phyloP scores from a whole-genome alignment of 805 yeast species.

The Clavispora vitiphila region DNA sequence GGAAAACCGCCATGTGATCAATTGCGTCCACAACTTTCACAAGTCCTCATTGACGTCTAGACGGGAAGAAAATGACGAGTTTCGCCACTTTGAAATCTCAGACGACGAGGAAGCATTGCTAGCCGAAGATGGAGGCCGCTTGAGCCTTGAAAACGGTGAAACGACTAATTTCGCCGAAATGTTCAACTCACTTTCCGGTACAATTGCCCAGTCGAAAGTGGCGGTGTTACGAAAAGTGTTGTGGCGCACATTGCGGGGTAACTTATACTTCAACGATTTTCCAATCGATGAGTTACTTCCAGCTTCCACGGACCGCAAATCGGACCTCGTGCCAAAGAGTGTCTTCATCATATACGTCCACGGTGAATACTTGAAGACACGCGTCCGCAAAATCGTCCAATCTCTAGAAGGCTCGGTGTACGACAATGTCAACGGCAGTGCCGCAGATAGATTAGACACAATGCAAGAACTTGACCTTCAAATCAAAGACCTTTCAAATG shows the following conservation, averaged over 20 bases:
- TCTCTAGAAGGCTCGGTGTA: slow-evolving; percentile 36
- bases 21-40: slow-evolving; percentile 31
- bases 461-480: slow-evolving; percentile 28
- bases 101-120: slow-evolving; percentile 28
- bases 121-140: slow-evolving; percentile 17
- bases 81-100: slow-evolving; percentile 18
- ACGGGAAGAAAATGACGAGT: slow-evolving; percentile 9
- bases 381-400: slow-evolving; percentile 32
- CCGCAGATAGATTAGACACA: slow-evolving; percentile 20
- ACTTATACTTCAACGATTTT: slow-evolving; percentile 36
- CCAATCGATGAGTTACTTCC: slow-evolving; percentile 21
- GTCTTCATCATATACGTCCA: slow-evolving; percentile 37
- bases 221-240: slow-evolving; percentile 34
- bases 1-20: slow-evolving; percentile 34
- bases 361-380: slow-evolving; percentile 32
- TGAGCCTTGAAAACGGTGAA: slow-evolving; percentile 19
- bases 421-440: slow-evolving; percentile 32
- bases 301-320: slow-evolving; percentile 13
- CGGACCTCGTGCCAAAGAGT: slow-evolving; percentile 24
- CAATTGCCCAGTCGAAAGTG: slow-evolving; percentile 31
- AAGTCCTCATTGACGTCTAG: slow-evolving; percentile 13
- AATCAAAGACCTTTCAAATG: slow-evolving; percentile 27
- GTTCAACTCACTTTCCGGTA: slow-evolving; percentile 32
- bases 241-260: slow-evolving; percentile 42
- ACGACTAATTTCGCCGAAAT: slow-evolving; percentile 17